Conservation (phyloP, 2,329 filamentous ascomycete genomes). For the Didymellaceae sp. region DNA sequence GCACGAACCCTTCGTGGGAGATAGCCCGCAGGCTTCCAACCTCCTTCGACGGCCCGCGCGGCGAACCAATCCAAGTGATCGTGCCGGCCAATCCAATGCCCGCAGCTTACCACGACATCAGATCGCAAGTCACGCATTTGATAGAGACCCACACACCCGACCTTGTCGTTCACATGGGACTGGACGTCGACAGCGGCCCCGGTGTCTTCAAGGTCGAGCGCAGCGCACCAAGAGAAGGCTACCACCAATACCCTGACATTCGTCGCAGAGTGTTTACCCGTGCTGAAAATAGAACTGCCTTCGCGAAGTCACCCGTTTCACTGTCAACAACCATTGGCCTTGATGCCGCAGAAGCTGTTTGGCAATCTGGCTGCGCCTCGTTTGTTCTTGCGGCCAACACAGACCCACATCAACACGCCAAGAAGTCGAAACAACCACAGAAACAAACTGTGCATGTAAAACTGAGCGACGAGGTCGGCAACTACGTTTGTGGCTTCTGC, state of each 20-base stretch:
- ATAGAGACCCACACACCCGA: slow-evolving; percentile 62
- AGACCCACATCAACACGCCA: slow-evolving; percentile 3
- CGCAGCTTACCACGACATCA: slow-evolving; percentile 73
- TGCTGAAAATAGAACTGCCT: slow-evolving; percentile 33
- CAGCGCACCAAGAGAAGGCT: slow-evolving; percentile 73
- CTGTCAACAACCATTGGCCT: slow-evolving; percentile 35
- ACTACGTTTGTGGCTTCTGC: slow-evolving; percentile 55
- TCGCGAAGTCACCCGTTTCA: slow-evolving; percentile 29
- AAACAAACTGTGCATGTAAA: slow-evolving; percentile 38
- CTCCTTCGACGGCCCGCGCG: slow-evolving; percentile 13
- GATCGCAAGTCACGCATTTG: slow-evolving; percentile 67
- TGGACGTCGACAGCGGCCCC: slow-evolving; percentile 64
- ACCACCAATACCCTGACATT: slow-evolving; percentile 70
- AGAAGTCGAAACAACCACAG: slow-evolving; percentile 10
- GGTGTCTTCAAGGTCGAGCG: slow-evolving; percentile 75
- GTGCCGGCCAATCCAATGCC: slow-evolving; percentile 71
- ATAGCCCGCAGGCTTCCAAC: slow-evolving; percentile 69
- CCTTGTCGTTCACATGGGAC: slow-evolving; percentile 78
- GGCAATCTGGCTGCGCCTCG: slow-evolving; percentile 20
- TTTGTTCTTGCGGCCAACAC: slow-evolving; percentile 6
- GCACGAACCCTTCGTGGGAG: slow-evolving; percentile 80
- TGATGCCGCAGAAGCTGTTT: slow-evolving; percentile 21
- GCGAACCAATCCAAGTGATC: slow-evolving; percentile 61
- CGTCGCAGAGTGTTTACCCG: slow-evolving; percentile 57
- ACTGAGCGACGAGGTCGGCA: slow-evolving; percentile 51